Evolutionary conservation across 768 basidiomycete species (phyloP), one percentile per base, ranked within the genome.

Genomic region (Trametopsis cervina): DNA sequence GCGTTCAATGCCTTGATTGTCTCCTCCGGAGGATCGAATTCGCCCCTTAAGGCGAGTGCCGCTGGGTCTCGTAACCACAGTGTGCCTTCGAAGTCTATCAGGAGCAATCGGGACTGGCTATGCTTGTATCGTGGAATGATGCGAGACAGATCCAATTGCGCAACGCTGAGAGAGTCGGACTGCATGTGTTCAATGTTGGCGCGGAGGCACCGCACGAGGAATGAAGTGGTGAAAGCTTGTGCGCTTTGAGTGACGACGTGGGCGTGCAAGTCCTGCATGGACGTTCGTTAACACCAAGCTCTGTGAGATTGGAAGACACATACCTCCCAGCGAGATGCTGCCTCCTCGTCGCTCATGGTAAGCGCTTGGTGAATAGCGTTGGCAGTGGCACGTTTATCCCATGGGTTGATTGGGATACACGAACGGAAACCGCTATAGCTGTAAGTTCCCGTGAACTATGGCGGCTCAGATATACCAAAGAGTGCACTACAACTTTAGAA

Each of bases 181-280:
- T 67, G 67, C 18, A 69, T 67, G 53, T 88, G 86, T 51, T 89
- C 86, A 9, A 78, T 76, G 60, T 87, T 75, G 25, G 83, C 80
- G 40, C 87, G 83, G 22, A 89, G 59, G 56, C 79, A 81, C 13
- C 89, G 77, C 4, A 76, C 82, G 53, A 91, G 76, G 78, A 91
- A 91, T 3, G 80, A 76, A 2, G 74, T 85, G 36, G 84, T 83
- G 62, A 91, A 93, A 0, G 84, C 73, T 57, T 93, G 90, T 0
- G 90, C 89, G 0, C 85, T 90, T 61, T 93, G 91, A 0, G 86
- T 86, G 11, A 80, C 80, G 43, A 93, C 90, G 54, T 93, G 90
- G 52, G 77, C 80, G 62, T 92, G 87, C 0, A 93, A 70, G 50
- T 93, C 90, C 73, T 67, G 36, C 12, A 40, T 43, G 20, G 29